Evolutionary conservation across 108 stramenopile species (phyloP).

Genomic region (Epithemia pelagica): DNA sequence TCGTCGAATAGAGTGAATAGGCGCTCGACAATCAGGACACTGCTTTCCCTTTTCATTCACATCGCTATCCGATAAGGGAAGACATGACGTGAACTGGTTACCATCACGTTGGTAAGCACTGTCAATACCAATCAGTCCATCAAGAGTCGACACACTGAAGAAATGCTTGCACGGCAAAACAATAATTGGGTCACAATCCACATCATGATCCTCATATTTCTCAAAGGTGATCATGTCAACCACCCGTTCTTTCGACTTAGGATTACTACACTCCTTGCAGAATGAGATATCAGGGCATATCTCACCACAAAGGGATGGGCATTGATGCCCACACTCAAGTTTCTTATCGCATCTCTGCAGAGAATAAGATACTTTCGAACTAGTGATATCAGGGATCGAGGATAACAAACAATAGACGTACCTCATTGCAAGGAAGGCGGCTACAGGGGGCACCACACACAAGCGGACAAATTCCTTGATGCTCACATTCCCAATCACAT

Average conservation of each 20-base stretch:
- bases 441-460: slow-evolving; percentile 45
- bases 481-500: slow-evolving; percentile 46
- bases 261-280: slow-evolving; percentile 27
- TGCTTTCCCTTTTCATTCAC: slow-evolving; percentile 17
- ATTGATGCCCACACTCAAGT: slow-evolving; percentile 38
- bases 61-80: slow-evolving; percentile 4
- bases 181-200: slow-evolving; percentile 30
- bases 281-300: slow-evolving; percentile 23
- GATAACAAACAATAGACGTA: slow-evolving; percentile 9
- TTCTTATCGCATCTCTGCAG: slow-evolving; percentile 29
- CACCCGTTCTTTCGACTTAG: slow-evolving; percentile 4
- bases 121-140: slow-evolving; percentile 22
- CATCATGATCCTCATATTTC: slow-evolving; percentile 27
- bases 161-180: slow-evolving; percentile 38
- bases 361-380: neutral
- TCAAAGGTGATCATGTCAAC: slow-evolving; percentile 30
- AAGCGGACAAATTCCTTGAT: slow-evolving; percentile 28
- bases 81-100: slow-evolving; percentile 10
- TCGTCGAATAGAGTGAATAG: slow-evolving; percentile 25
- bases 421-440: slow-evolving; percentile 32
- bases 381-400: too few relatives aligned
- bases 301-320: slow-evolving; percentile 47
- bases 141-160: slow-evolving; percentile 25
- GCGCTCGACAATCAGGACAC: slow-evolving; percentile 34
- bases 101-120: slow-evolving; percentile 20